These are phyloP conservation scores for Incumbomyces lentus DNA, from an alignment of 2,329 filamentous ascomycete genomes.

Conservation along the genomic window DNA sequence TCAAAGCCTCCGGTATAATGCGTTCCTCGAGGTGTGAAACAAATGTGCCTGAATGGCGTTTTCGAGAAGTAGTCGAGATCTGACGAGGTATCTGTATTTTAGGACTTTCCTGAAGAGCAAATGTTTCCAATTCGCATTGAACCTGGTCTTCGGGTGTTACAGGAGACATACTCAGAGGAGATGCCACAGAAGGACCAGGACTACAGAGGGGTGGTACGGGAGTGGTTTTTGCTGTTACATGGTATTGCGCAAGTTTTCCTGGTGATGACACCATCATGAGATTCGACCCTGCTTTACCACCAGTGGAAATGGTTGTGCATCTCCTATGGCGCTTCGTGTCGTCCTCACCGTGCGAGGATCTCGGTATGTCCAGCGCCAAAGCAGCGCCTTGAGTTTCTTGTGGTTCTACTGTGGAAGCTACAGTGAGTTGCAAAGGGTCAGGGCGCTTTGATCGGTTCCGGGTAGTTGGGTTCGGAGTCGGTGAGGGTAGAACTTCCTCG, in stretches of 20 bases:
- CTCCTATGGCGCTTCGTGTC: slow-evolving; percentile 4
- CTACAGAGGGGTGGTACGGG: slow-evolving; percentile 1
- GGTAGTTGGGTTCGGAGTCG: not conserved
- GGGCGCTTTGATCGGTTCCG: not conserved
- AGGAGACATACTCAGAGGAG: not conserved
- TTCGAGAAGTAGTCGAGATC: slow-evolving; percentile 4
- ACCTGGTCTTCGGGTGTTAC: slow-evolving; percentile 13
- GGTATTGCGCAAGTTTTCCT: not conserved
- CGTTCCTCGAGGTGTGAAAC: not conserved
- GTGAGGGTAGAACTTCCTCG: not conserved
- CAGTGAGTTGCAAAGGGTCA: slow-evolving; percentile 1
- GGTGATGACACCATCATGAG: slow-evolving; percentile 3
- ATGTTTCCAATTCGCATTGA: slow-evolving; percentile 14
- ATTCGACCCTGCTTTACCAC: not conserved
- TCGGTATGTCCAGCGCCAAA: not conserved
- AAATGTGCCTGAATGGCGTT: not conserved
- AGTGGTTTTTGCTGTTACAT: not conserved
- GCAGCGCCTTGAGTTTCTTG: slow-evolving; percentile 5
- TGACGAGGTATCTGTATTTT: slow-evolving; percentile 8
- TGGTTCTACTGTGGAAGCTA: not conserved
- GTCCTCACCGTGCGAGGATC: not conserved
- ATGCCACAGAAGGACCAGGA: not conserved
- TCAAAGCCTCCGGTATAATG: not conserved
- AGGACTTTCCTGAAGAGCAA: slow-evolving; percentile 11
- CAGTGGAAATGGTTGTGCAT: slow-evolving; percentile 1